A percentile compares a stretch with the other conserved stretches of the same genome.
Conservation (phyloP, 2,329 filamentous ascomycete genomes). For the Cercospora sp. region DNA sequence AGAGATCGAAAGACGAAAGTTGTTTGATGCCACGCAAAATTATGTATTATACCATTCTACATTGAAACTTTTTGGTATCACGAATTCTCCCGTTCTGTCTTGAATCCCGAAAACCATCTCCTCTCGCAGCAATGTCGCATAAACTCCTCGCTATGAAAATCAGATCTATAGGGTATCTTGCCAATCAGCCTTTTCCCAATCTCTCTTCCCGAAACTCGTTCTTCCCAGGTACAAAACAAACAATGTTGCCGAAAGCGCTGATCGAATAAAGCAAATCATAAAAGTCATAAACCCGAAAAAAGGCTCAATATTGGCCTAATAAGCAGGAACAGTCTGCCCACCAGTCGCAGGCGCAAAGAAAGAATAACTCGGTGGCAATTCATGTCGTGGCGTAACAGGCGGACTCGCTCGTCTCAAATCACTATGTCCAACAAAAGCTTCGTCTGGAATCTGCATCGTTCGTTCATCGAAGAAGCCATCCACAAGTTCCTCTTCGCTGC, state of each 20-base stretch:
- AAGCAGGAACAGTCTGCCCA: conserved; percentile 17
- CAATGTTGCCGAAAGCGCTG: background rate
- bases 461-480: conserved; percentile 40
- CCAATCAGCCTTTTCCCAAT: background rate
- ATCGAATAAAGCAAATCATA: background rate
- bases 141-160: background rate
- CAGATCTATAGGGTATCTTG: conserved; percentile 19
- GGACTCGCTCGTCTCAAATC: conserved; percentile 23
- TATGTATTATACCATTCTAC: background rate
- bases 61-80: background rate
- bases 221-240: too few species aligned
- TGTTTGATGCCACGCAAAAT: background rate
- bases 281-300: background rate
- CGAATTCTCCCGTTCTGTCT: background rate
- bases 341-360: conserved; percentile 17
- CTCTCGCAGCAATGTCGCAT: background rate
- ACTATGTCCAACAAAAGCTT: conserved; percentile 29
- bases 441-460: conserved; percentile 37
- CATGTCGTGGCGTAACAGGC: conserved; percentile 21
- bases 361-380: conserved; percentile 35
- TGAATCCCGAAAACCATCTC: background rate
- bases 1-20: too few species aligned
- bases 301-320: background rate
- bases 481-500: conserved; percentile 31
- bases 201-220: background rate